These are phyloP conservation scores for Hydnomerulius pinastri DNA, from an alignment of 768 basidiomycete species.

Conservation along the genomic window DNA sequence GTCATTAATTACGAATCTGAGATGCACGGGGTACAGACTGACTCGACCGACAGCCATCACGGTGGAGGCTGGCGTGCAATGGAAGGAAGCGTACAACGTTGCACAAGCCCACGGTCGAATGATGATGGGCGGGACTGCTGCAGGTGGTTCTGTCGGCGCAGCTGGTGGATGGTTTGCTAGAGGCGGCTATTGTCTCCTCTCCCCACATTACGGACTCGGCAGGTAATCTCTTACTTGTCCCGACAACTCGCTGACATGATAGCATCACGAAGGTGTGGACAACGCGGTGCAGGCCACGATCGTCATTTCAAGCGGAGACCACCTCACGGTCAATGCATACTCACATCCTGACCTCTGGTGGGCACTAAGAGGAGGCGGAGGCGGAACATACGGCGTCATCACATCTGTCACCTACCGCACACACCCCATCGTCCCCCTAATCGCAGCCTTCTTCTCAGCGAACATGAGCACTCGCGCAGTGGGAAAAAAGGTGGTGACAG, in stretches of 20 bases:
- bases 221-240: not conserved
- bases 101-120: constrained; percentile 34
- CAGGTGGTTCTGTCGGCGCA: constrained; percentile 41
- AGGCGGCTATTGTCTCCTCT: constrained; percentile 40
- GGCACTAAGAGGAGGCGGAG: constrained; percentile 51
- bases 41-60: constrained; percentile 22
- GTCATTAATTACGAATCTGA: not conserved
- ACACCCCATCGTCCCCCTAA: constrained; percentile 36
- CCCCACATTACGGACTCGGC: constrained; percentile 43
- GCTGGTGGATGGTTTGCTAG: no score
- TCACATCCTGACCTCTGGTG: constrained; percentile 48
- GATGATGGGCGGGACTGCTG: constrained; percentile 43
- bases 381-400: constrained; percentile 46
- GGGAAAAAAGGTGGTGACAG: constrained; percentile 31
- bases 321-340: constrained; percentile 40
- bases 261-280: constrained; percentile 40
- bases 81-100: constrained; percentile 41
- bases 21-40: constrained; percentile 4
- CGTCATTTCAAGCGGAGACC: constrained; percentile 40
- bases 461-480: constrained; percentile 29
- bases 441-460: constrained; percentile 25
- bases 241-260: not conserved
- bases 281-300: constrained; percentile 44
- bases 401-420: constrained; percentile 45
- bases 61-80: constrained; percentile 44